Evolutionary conservation across 1,284 basidiomycete species (phyloP), one percentile per base, ranked within the genome.

Genomic region (Fomes fomentarius): DNA sequence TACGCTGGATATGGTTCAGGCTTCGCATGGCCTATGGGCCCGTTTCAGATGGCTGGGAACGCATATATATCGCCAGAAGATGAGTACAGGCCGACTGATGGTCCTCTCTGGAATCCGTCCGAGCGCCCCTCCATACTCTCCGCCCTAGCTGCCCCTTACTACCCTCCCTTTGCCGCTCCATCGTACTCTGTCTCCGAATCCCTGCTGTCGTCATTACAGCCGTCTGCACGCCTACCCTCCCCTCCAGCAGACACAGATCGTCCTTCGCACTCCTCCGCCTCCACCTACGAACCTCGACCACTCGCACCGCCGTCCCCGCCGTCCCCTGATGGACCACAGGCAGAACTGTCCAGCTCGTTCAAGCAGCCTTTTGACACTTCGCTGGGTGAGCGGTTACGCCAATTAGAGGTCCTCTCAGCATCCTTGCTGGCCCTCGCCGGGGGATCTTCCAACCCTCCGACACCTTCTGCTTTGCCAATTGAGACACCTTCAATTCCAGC

Each of bases 381-480:
- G 7, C 44, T 60, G 9, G 47, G 52, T 43, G 54, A 60, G 26
- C 52, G 51, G 2, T 33, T 60, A 4, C 51, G 52, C 15, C 51
- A 55, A 15, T 19, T 60, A 10, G 47, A 60, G 17, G 58, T 38
- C n/a, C 40, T 61, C 6, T 56, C 56, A 21, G 56, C 53, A 4
- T 56, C 56, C 4, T 34, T 58, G 3, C 28, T 56, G 3, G 47
- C 52, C 11, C 31, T 47, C 21, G 37, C 52, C 38, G 22, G 34
- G 30, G 17, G 40, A 12, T 40, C 38, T 11, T 40, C 38, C 12
- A 40, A 10, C 11, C 11, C 19, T 6, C 38, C 6, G 3, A 22
- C 11, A 4, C 8, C 38, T 5, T n/a, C 22, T 14, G 38, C 19
- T n/a, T 25, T 10, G 19, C 10, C 12, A 25, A 19, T 11, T 34